Conservation (phyloP, 2,329 filamentous ascomycete species). For the Ophiostoma sp. region DNA sequence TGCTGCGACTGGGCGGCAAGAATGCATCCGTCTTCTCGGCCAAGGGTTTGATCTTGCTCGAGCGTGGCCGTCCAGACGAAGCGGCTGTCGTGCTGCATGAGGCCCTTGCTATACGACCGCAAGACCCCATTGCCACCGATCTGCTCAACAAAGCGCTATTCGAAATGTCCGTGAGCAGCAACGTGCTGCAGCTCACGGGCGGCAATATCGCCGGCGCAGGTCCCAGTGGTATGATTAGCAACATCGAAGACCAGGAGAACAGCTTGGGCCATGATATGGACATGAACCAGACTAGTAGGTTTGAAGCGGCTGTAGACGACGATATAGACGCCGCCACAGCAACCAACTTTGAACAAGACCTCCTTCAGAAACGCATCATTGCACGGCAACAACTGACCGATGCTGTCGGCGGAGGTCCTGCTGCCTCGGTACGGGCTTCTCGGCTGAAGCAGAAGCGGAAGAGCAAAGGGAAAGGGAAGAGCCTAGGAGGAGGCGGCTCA, state of each 20-base stretch:
- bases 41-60: conserved; percentile 81
- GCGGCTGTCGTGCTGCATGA: conserved; percentile 83
- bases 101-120: conserved; percentile 73
- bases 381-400: conserved; percentile 42
- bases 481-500: conserved; percentile 33
- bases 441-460: conserved; percentile 30
- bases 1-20: conserved; percentile 77
- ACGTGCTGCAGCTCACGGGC: conserved; percentile 31
- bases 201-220: background rate
- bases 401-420: conserved; percentile 26
- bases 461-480: conserved; percentile 50
- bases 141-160: conserved; percentile 70
- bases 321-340: conserved; percentile 32
- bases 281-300: background rate
- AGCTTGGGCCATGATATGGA: conserved; percentile 7
- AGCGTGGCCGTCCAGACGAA: conserved; percentile 71
- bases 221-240: background rate
- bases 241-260: conserved; percentile 2
- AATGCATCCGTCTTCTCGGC: conserved; percentile 76
- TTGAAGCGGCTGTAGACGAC: conserved; percentile 24
- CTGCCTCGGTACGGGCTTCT: conserved; percentile 29
- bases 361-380: conserved; percentile 49
- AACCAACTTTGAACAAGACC: conserved; percentile 53
- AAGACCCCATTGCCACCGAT: conserved; percentile 80
- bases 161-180: conserved; percentile 52